Conservation (phyloP, 352 stramenopile genomes). For the Phytophthora syringae region DNA sequence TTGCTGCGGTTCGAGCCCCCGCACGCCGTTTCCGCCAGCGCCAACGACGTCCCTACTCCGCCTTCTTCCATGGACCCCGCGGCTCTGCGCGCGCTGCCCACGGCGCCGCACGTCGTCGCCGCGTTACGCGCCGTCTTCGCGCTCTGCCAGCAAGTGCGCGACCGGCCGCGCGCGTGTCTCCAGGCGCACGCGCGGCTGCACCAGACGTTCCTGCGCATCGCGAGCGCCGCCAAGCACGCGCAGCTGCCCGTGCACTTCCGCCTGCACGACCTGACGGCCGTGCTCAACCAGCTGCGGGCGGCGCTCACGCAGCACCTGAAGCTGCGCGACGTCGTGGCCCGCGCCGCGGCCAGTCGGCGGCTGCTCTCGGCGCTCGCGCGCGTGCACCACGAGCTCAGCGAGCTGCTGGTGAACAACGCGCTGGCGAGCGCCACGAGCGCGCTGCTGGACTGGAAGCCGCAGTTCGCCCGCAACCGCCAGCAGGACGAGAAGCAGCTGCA, state of each 20-base stretch:
- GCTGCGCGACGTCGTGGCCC: conserved; percentile 43
- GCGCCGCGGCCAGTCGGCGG: conserved; percentile 48
- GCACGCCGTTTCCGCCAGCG: conserved; percentile 8
- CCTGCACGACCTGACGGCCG: conserved; percentile 42
- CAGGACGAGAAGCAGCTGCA: conserved; percentile 68
- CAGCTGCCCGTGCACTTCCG: conserved; percentile 33
- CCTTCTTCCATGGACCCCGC: conserved; percentile 37
- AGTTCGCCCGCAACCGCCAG: conserved; percentile 53
- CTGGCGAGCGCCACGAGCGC: conserved; percentile 38
- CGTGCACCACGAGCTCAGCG: conserved; percentile 52
- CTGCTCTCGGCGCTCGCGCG: conserved; percentile 45
- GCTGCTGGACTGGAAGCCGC: conserved; percentile 53
- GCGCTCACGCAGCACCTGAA: conserved; percentile 51
- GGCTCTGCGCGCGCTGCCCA: conserved; percentile 31
- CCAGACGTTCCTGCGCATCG: conserved; percentile 55
- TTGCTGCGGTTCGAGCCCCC: conserved; percentile 1
- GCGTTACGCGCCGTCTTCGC: conserved; percentile 44
- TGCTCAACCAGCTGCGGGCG: conserved; percentile 54
- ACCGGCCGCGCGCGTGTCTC: conserved; percentile 49
- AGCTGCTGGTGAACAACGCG: conserved; percentile 34
- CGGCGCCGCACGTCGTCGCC: conserved; percentile 41
- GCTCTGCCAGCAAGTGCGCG: conserved; percentile 51
- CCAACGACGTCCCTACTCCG: conserved; percentile 13
- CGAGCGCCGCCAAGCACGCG: conserved; percentile 34
- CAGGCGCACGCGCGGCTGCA: conserved; percentile 59